Base-by-base conservation (phyloP, 306 rosid species). In the Corylus americana region DNA sequence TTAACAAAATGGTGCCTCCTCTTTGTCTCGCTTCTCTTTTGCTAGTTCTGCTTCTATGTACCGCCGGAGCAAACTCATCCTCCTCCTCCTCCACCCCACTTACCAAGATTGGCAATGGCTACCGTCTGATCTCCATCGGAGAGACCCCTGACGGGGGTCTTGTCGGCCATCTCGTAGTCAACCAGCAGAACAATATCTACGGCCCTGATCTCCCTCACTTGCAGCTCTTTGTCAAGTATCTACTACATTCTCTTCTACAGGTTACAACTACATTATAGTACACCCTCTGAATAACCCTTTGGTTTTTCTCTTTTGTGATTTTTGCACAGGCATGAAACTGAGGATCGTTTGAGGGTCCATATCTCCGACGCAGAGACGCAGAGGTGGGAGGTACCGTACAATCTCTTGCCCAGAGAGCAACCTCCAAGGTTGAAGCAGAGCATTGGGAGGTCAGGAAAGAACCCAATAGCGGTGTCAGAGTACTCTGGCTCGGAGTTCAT, bases 301-400 rank as follows among this genome's bases (percentile, higher is more conserved):
- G 63, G 47, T 11, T 2, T 11, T 71, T 2, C 11, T 59, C 54
- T 9, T 25, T 72, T 10, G 48, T 78, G 55, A 25, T 73, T 62
- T 81, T 81, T 78, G 58, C 6, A 0, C 75, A 95, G 98, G 89
- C 93, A 95, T 47, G 98, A 95, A 74, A 78, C 92, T 1, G 87
- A 88, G 3, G 86, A 88, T 59, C 98, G 99, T n/a, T 83, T 93
- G 82, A 90, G 99, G 83, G 91, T 95, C 4, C 96, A 91, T 74
- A 91, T 95, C 47, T 89, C 98, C 18, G 99, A 93, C 69, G 95
- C 96, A 0, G 78, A 83, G 58, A 92, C 85, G 70, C 94, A 86
- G 78, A 86, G 98, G 66, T 95, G 99, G 99, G 99, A 95, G 74
- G 97, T 95, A 0, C 99, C 99, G 22, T 93, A 95, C 86, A 72